phyloP scores from a whole-genome alignment of 768 basidiomycete genomes.

The Leccinum obscurum region DNA sequence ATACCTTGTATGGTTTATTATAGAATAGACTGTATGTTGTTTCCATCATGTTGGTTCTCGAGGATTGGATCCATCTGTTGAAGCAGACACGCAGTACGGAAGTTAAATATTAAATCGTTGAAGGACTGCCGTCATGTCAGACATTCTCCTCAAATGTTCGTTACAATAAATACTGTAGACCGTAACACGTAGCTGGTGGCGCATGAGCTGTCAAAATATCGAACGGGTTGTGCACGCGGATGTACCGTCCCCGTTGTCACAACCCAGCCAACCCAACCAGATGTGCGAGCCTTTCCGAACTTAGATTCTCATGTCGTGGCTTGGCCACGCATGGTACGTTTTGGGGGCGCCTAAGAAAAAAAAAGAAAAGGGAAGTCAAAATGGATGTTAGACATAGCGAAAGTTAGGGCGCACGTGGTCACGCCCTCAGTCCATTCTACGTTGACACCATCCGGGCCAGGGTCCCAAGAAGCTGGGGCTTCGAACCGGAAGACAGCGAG shows the following conservation, averaged over 20 bases:
- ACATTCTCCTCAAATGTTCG: background rate
- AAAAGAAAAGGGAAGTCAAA: background rate
- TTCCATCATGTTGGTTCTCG: no score
- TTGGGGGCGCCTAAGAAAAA: slow-evolving; percentile 13
- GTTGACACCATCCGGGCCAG: slow-evolving; percentile 21
- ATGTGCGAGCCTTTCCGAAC: slow-evolving; percentile 13
- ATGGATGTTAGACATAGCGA: background rate
- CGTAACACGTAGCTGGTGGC: background rate
- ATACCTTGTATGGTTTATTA: no score
- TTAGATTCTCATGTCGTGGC: slow-evolving; percentile 8
- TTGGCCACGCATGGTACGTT: slow-evolving; percentile 11
- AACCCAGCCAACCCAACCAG: slow-evolving; percentile 9
- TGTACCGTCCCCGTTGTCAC: slow-evolving; percentile 1
- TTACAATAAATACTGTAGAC: background rate
- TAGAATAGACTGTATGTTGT: no score
- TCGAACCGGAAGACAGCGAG: slow-evolving; percentile 21
- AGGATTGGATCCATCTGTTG: background rate
- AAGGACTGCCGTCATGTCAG: background rate
- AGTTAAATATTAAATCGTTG: background rate
- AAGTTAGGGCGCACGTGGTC: slow-evolving; percentile 19
- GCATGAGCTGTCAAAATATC: background rate
- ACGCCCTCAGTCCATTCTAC: slow-evolving; percentile 23
- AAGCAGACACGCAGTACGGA: background rate
- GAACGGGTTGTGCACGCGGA: background rate
- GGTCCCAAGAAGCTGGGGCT: slow-evolving; percentile 14